These are phyloP conservation scores for Phialocephala subalpina DNA, from an alignment of 2,329 filamentous ascomycete genomes.

Conservation along the genomic window DNA sequence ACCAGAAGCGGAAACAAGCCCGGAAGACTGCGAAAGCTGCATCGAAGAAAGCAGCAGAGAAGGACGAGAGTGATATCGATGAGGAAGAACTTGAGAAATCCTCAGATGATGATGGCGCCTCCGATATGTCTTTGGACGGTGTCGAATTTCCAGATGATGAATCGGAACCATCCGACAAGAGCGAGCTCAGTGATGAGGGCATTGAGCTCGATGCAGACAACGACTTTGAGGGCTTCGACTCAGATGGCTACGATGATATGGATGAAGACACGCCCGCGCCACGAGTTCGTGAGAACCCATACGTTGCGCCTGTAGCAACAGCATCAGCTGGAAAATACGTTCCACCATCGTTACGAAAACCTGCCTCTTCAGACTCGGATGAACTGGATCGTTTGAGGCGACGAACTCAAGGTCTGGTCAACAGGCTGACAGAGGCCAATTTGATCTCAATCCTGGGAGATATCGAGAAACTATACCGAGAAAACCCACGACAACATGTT, in stretches of 20 bases:
- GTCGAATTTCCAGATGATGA: conserved; percentile 42
- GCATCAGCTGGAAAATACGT: conserved; percentile 78
- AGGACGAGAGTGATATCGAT: conserved; percentile 25
- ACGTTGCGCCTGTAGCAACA: conserved; percentile 72
- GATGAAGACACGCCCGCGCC: conserved; percentile 46
- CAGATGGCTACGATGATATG: conserved; percentile 46
- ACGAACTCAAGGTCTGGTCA: conserved; percentile 88
- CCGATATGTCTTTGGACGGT: conserved; percentile 41
- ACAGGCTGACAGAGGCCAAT: conserved; percentile 91
- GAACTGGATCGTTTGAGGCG: conserved; percentile 73
- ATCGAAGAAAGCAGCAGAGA: conserved; percentile 1
- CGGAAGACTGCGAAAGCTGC: conserved; percentile 23
- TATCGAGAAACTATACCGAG: conserved; percentile 83
- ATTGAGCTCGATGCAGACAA: conserved; percentile 48
- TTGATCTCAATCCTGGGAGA: conserved; percentile 84
- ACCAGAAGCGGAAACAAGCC: conserved; percentile 62
- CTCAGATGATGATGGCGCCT: conserved; percentile 40
- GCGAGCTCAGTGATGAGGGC: conserved; percentile 46
- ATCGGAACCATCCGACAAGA: conserved; percentile 33
- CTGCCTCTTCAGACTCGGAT: conserved; percentile 70
- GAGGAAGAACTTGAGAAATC: conserved; percentile 35
- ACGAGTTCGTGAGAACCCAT: conserved; percentile 82
- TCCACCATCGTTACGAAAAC: conserved; percentile 81
- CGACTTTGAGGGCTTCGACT: conserved; percentile 49
- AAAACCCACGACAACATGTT: conserved; percentile 86